These are phyloP conservation scores for Echinochloa phyllopogon DNA, from an alignment of 176 grass and related monocot species.

Conservation along the genomic window DNA sequence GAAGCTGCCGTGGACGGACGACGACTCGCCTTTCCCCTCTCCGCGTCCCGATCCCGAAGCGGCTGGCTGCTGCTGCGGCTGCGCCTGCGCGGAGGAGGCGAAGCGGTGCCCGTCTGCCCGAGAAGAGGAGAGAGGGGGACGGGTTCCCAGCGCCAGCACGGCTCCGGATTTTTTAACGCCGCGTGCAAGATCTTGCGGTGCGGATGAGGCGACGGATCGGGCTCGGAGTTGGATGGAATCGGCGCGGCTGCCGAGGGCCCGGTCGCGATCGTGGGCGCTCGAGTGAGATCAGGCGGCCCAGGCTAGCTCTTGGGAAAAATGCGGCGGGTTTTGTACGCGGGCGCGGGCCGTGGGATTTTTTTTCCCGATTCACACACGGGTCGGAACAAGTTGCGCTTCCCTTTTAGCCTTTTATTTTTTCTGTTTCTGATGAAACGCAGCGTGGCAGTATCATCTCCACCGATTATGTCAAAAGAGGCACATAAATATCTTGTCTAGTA, in stretches of 20 bases:
- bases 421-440: not conserved
- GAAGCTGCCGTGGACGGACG: constrained; percentile 37
- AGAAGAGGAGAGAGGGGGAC: not conserved
- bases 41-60: constrained; percentile 69
- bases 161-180: constrained; percentile 49
- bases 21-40: constrained; percentile 51
- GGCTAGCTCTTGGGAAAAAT: too few species aligned
- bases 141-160: constrained; percentile 52
- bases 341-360: not conserved
- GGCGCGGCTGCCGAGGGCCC: not conserved
- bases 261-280: not conserved
- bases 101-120: constrained; percentile 39
- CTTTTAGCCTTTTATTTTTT: not conserved
- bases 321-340: not conserved
- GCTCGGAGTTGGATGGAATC: constrained; percentile 13
- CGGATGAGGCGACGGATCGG: constrained; percentile 4
- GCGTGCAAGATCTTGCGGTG: not conserved
- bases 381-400: not conserved
- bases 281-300: not conserved
- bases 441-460: not conserved
- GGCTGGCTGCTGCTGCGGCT: constrained; percentile 33
- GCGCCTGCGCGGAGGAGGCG: constrained; percentile 42
- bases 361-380: not conserved
- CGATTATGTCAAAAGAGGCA: too few species aligned
- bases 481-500: not conserved